Conservation (phyloP, 148 eudicot species). For the Pharnaceum exiguum region DNA sequence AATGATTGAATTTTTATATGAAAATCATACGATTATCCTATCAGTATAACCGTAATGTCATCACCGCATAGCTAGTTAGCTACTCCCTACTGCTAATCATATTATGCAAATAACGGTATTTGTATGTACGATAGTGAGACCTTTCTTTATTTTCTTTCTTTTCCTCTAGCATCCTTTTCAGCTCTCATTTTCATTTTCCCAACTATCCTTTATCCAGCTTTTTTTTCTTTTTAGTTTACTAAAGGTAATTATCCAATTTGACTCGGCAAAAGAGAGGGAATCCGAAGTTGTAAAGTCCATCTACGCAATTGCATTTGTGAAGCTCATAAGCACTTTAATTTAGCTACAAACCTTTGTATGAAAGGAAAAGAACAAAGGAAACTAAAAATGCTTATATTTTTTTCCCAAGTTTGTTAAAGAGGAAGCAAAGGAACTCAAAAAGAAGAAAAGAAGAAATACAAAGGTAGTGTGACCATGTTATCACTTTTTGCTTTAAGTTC, state of each 20-base stretch:
- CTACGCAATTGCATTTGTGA: conserved; percentile 2
- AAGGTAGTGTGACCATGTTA: neutral
- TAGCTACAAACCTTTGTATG: conserved; percentile 6
- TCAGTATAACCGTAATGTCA: too few relatives aligned
- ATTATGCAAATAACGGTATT: too few relatives aligned
- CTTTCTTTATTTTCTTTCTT: neutral
- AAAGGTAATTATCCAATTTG: conserved; percentile 32
- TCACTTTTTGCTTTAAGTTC: conserved; percentile 1
- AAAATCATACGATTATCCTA: too few relatives aligned
- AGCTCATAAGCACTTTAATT: conserved; percentile 20
- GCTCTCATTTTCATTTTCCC: neutral
- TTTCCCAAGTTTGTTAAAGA: conserved; percentile 16
- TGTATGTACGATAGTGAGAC: too few relatives aligned
- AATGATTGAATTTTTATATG: too few relatives aligned
- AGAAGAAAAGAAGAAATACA: conserved; percentile 12
- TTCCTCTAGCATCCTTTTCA: neutral
- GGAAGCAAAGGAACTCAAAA: conserved; percentile 26
- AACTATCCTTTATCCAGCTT: conserved; percentile 8
- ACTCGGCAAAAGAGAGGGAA: conserved; percentile 12
- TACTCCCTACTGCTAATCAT: too few relatives aligned
- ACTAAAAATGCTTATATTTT: conserved; percentile 17
- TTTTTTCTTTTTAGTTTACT: conserved; percentile 14
- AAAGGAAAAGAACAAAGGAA: conserved; percentile 24
- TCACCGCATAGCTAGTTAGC: too few relatives aligned
- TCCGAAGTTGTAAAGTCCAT: conserved; percentile 31